Percentiles rank a stretch among this genome's conserved stretches.
These are phyloP conservation scores for Cyphellophora europaea DNA, from an alignment of 2,329 filamentous ascomycete species.

Conservation along the genomic window DNA sequence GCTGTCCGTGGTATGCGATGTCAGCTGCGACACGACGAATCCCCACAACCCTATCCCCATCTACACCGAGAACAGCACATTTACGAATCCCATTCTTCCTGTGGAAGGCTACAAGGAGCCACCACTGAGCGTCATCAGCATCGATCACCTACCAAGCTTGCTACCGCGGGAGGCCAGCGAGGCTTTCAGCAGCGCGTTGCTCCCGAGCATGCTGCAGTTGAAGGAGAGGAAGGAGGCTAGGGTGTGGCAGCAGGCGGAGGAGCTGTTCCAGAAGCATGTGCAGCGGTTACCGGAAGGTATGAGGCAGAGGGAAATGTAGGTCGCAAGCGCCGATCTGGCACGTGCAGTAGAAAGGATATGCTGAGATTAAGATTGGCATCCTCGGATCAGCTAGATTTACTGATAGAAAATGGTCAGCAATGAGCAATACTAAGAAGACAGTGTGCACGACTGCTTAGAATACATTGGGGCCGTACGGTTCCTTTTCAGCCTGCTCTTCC, in stretches of 20 bases:
- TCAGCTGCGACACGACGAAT: conserved; percentile 39
- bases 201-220: conserved; percentile 68
- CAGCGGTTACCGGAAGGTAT: conserved; percentile 50
- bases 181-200: conserved; percentile 67
- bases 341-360: too few species aligned
- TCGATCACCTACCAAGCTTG: conserved; percentile 76
- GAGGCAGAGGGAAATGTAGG: conserved; percentile 19
- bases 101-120: conserved; percentile 53
- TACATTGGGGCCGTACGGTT: too few species aligned
- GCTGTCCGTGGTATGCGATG: conserved; percentile 72
- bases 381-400: too few species aligned
- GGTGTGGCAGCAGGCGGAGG: conserved; percentile 81
- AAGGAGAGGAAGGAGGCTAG: conserved; percentile 61
- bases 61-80: conserved; percentile 77
- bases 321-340: too few species aligned
- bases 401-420: too few species aligned
- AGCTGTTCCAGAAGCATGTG: conserved; percentile 67
- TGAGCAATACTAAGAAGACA: too few species aligned
- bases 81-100: conserved; percentile 75
- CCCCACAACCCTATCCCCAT: conserved; percentile 53
- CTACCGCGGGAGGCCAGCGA: conserved; percentile 81
- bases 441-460: too few species aligned
- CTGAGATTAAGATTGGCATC: too few species aligned
- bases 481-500: too few species aligned
- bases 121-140: conserved; percentile 70